These are phyloP conservation scores for Bocquillonia castaneifolia DNA, from an alignment of 441 rosid genomes.

Conservation along the genomic window DNA sequence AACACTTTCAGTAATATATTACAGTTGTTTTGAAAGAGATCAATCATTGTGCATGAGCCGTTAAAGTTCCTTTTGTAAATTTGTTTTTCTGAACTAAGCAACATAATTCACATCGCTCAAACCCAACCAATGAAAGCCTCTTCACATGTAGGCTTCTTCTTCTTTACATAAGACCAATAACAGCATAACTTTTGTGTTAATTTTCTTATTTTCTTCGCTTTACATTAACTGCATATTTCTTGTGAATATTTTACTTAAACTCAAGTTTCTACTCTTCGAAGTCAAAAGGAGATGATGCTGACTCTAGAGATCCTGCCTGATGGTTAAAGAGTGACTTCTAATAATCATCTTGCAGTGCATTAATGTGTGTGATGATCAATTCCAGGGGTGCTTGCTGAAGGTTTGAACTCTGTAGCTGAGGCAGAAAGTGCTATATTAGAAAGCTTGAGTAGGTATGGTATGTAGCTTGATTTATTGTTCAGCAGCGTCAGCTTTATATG, in stretches of 20 bases:
- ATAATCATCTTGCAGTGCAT: slow-evolving; percentile 28
- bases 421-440: slow-evolving; percentile 67
- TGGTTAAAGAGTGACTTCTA: slow-evolving; percentile 18
- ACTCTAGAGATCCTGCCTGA: too few relatives aligned
- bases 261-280: slow-evolving; percentile 1
- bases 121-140: neutral
- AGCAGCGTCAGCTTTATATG: neutral
- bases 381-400: slow-evolving; percentile 73
- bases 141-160: neutral
- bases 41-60: neutral
- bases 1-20: too few relatives aligned
- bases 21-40: neutral
- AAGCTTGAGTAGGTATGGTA: slow-evolving; percentile 72
- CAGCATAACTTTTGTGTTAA: neutral
- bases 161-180: neutral
- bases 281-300: too few relatives aligned
- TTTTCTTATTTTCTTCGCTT: neutral
- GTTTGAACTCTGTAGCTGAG: slow-evolving; percentile 56
- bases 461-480: neutral
- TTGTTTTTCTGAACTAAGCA: neutral
- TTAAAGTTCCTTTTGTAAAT: neutral
- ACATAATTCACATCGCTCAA: neutral
- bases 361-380: slow-evolving; percentile 34
- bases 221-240: neutral
- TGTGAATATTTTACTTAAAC: neutral